Evolutionary conservation across 768 basidiomycete genomes (phyloP), one percentile per base, ranked within the genome.

Genomic region (Candolleomyces efflorescens): DNA sequence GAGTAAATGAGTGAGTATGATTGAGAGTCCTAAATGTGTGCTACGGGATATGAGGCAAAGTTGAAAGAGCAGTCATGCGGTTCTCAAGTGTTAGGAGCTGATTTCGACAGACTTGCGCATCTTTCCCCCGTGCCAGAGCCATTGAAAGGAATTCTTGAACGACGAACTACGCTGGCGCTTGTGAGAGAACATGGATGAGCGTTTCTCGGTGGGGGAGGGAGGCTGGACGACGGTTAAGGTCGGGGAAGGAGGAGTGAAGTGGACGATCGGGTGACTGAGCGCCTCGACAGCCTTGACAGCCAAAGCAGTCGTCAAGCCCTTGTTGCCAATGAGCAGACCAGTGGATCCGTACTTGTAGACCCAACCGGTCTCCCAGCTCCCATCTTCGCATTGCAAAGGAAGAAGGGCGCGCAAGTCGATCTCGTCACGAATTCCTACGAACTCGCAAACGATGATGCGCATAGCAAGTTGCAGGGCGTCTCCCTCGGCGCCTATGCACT

Each of bases 391-490:
- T 61, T 85, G 84, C 58, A 82, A 64, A 4, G 73, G 65, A 2
- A 80, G 71, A 7, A 86, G 73, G 18, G 68, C 64, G 7, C 72
- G 68, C 7, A 82, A 60, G 64, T 85, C 84, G 1, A 75, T 67
- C 15, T 77, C 70, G 62, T 80, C 70, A 24, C 65, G 62, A 17
- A 82, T 51, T 5, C 75, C 80, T 12, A 79, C 69, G 11, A 66
- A 69, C 1, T 71, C 66, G 41, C 78, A 78, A 0, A 76, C 77
- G 18, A 81, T 59, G 48, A 86, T 72, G 0, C 83, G 81, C 80
- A 83, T 82, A 0, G 82, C 78, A 1, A 85, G 76, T 5, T 81
- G 80, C n/a, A 83, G 67, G 1, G 83, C 73, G 62, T 82, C 82
- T 22, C 79, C 81, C 5, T 72, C 67, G 1, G 69, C 72, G 7